Conservation (phyloP, 768 basidiomycete genomes). For the Psilocybe subaeruginosa region DNA sequence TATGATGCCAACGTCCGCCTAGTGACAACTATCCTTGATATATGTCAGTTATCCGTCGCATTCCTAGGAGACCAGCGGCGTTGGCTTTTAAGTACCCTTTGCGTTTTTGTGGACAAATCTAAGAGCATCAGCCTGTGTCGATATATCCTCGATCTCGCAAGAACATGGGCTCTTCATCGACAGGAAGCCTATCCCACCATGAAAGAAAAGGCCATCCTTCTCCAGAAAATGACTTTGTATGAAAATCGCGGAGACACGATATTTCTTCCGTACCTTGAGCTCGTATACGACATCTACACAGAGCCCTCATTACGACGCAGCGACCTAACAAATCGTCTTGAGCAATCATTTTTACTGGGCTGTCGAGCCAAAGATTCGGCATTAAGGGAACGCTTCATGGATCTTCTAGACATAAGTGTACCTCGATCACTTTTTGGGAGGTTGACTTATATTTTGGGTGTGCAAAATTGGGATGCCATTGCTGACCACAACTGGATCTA, state of each 20-base stretch:
- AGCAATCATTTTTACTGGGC: constrained; percentile 91
- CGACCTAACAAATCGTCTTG: constrained; percentile 91
- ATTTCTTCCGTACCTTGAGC: constrained; percentile 81
- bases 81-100: constrained; percentile 75
- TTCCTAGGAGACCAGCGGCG: constrained; percentile 87
- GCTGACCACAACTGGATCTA: constrained; percentile 95
- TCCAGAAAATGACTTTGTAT: constrained; percentile 87
- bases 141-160: constrained; percentile 83
- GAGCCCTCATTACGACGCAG: constrained; percentile 84
- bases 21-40: constrained; percentile 81
- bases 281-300: constrained; percentile 94
- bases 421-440: constrained; percentile 82
- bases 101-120: constrained; percentile 88
- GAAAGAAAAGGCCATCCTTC: constrained; percentile 91
- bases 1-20: constrained; percentile 66
- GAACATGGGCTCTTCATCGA: constrained; percentile 87
- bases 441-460: constrained; percentile 86
- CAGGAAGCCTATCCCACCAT: constrained; percentile 88
- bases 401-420: constrained; percentile 86
- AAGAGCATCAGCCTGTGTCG: constrained; percentile 78
- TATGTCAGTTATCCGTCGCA: constrained; percentile 79
- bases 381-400: constrained; percentile 85
- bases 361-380: constrained; percentile 81
- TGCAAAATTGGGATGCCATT: constrained; percentile 94
- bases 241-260: constrained; percentile 81